These are phyloP conservation scores for Exophiala mesophila DNA, from an alignment of 2,329 filamentous ascomycete genomes.

Conservation along the genomic window DNA sequence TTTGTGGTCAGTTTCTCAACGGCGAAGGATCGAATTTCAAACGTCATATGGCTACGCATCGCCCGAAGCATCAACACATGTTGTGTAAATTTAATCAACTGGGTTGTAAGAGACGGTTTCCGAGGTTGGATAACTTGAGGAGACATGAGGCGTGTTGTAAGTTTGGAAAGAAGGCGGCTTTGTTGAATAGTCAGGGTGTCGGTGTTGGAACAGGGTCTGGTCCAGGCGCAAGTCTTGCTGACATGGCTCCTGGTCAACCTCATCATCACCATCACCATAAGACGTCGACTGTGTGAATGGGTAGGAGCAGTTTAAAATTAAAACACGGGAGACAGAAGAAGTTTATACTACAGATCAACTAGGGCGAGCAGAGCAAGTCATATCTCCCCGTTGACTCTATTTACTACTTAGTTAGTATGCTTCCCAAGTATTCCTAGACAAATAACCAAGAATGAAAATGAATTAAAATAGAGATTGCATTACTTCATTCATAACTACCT, in stretches of 20 bases:
- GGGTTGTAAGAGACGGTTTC: slow-evolving; percentile 26
- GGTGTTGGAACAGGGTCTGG: too few relatives aligned
- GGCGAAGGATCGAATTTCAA: slow-evolving; percentile 27
- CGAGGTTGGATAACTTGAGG: slow-evolving; percentile 24
- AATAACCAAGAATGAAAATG: too few relatives aligned
- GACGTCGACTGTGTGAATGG: too few relatives aligned
- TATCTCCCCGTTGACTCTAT: too few relatives aligned
- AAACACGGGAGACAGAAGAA: too few relatives aligned
- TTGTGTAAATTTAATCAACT: slow-evolving; percentile 25
- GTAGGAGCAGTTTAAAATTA: too few relatives aligned
- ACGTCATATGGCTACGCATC: slow-evolving; percentile 26
- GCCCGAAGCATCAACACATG: slow-evolving; percentile 27
- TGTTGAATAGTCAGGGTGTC: not conserved
- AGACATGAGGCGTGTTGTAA: slow-evolving; percentile 27
- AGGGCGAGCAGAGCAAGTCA: too few relatives aligned
- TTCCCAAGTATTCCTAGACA: too few relatives aligned
- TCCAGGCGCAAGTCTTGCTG: slow-evolving; percentile 1
- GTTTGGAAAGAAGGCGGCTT: slow-evolving; percentile 24
- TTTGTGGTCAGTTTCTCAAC: slow-evolving; percentile 26
- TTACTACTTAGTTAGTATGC: too few relatives aligned
- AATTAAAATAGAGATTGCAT: too few relatives aligned
- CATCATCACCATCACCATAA: slow-evolving; percentile 18
- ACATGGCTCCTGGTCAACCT: not conserved
- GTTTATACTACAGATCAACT: too few relatives aligned
- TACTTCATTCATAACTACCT: too few relatives aligned